Evolutionary conservation across 495 filamentous ascomycete species (phyloP).

Genomic region (Penicillium flavigenum): DNA sequence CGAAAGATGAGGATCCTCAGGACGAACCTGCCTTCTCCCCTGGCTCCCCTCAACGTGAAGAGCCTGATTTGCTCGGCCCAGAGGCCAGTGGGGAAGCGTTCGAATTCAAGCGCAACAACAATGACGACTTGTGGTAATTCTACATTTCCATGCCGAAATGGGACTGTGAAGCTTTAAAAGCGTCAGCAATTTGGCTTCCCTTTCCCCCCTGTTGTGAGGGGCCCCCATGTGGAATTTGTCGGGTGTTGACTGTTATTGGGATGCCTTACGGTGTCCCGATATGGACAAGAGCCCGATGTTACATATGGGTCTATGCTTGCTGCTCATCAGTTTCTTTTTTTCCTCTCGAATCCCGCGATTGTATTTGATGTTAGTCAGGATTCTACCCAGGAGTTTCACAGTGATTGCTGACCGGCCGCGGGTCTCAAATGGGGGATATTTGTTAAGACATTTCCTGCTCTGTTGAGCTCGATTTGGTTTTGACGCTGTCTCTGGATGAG

Average conservation of each 20-base stretch:
- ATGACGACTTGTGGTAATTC: slow-evolving; percentile 4
- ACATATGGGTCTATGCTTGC: background rate
- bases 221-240: background rate
- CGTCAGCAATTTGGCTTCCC: background rate
- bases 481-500: background rate
- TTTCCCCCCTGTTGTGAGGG: background rate
- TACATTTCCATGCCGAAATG: background rate
- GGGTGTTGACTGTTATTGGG: slow-evolving; percentile 2
- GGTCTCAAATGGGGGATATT: background rate
- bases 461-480: background rate
- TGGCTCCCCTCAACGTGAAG: background rate
- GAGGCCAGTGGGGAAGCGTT: background rate
- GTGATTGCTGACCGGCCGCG: slow-evolving; percentile 5
- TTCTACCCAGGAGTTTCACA: background rate
- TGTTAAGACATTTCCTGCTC: background rate
- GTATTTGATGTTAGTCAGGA: background rate
- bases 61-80: background rate
- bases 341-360: background rate
- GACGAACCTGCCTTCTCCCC: background rate
- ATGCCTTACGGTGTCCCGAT: slow-evolving; percentile 4
- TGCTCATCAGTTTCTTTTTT: background rate
- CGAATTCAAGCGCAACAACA: background rate
- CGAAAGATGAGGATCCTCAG: slow-evolving; percentile 21
- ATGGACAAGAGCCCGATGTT: background rate
- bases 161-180: background rate